phyloP scores from a whole-genome alignment of 768 basidiomycete species.

The Tricholoma bakamatsutake region DNA sequence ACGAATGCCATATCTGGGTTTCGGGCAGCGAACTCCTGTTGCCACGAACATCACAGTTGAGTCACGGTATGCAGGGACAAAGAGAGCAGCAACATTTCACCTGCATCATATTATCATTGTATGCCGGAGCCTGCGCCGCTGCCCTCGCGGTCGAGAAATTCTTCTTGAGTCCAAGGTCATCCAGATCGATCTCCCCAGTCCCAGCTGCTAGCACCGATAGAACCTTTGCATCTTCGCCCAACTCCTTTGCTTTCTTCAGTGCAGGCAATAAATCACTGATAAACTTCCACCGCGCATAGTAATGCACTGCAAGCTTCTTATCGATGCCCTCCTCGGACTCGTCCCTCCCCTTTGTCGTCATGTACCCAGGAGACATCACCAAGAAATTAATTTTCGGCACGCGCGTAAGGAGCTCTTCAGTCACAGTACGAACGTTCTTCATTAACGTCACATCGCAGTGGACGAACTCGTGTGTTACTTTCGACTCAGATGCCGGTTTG shows the following conservation, averaged over 20 bases:
- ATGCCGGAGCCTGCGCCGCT: slow-evolving; percentile 31
- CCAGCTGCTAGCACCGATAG: slow-evolving; percentile 37
- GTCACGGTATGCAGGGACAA: not conserved
- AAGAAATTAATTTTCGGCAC: slow-evolving; percentile 49
- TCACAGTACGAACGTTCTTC: slow-evolving; percentile 37
- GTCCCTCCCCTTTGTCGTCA: slow-evolving; percentile 30
- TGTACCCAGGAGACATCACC: slow-evolving; percentile 38
- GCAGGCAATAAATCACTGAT: slow-evolving; percentile 39
- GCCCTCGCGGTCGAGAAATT: slow-evolving; percentile 31
- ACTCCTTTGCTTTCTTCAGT: slow-evolving; percentile 36
- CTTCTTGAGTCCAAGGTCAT: slow-evolving; percentile 50
- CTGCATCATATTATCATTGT: slow-evolving; percentile 52
- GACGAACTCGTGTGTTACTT: slow-evolving; percentile 38
- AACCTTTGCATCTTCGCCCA: slow-evolving; percentile 44
- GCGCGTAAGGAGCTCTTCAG: slow-evolving; percentile 23
- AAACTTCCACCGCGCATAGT: slow-evolving; percentile 46
- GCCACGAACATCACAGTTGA: not conserved
- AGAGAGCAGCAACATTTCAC: slow-evolving; percentile 18
- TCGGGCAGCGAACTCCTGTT: slow-evolving; percentile 32
- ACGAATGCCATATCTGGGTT: slow-evolving; percentile 38
- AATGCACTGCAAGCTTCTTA: slow-evolving; percentile 35
- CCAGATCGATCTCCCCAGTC: slow-evolving; percentile 28
- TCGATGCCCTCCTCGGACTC: slow-evolving; percentile 43
- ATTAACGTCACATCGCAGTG: slow-evolving; percentile 48
- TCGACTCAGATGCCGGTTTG: slow-evolving; percentile 15